phyloP scores from a whole-genome alignment of 75 land plant genomes.

The Sequoiadendron giganteum region DNA sequence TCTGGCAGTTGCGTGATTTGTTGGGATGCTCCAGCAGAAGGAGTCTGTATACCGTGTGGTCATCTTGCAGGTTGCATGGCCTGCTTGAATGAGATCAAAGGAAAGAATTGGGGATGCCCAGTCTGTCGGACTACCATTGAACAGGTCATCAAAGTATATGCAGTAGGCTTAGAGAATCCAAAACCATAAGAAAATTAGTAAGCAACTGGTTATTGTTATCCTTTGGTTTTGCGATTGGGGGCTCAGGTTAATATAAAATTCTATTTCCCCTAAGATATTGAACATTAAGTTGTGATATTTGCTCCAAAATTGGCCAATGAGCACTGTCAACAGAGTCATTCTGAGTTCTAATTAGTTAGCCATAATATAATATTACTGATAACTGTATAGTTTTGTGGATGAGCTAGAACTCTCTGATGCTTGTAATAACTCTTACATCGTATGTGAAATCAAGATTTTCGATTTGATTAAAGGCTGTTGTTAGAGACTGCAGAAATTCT shows the following conservation, averaged over 20 bases:
- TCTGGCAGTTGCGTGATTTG: conserved; percentile 75
- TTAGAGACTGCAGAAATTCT: background rate
- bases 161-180: conserved; percentile 41
- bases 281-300: background rate
- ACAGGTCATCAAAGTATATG: conserved; percentile 81
- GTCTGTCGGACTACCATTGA: conserved; percentile 83
- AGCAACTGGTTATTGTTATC: background rate
- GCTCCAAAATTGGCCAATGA: background rate
- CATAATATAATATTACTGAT: background rate
- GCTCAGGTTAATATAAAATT: background rate
- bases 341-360: background rate
- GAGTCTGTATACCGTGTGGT: conserved; percentile 94
- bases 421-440: background rate
- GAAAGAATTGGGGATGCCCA: conserved; percentile 91
- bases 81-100: conserved; percentile 85
- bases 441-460: background rate
- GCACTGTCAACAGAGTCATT: background rate
- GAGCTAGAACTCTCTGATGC: background rate
- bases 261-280: background rate
- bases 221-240: background rate
- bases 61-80: conserved; percentile 98
- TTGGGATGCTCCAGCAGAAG: conserved; percentile 88
- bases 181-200: background rate
- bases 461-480: background rate
- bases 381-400: background rate